A percentile compares a stretch with the other conserved stretches of the same genome.
phyloP scores from a whole-genome alignment of 257 asterid species.

The Agastache rugosa region DNA sequence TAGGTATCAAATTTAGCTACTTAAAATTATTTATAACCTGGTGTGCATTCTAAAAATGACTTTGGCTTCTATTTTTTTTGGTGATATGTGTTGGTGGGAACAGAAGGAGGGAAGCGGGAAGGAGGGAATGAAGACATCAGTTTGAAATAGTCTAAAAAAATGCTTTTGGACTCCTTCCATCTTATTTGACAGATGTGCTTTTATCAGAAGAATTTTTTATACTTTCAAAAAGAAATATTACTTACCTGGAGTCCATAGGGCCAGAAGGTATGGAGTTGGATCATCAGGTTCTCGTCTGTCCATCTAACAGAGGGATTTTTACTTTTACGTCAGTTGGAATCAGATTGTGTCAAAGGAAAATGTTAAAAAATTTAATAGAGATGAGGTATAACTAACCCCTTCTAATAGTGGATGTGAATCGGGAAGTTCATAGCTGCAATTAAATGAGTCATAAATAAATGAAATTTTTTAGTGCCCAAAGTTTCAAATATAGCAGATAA shows the following conservation, averaged over 20 bases:
- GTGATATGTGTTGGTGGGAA: constrained; percentile 23
- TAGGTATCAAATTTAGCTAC: constrained; percentile 14
- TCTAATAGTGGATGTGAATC: constrained; percentile 71
- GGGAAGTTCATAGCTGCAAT: constrained; percentile 81
- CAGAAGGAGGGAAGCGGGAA: constrained; percentile 5
- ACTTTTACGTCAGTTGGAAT: constrained; percentile 38
- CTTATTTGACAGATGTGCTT: constrained; percentile 14
- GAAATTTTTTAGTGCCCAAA: neutral
- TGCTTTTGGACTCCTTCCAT: neutral
- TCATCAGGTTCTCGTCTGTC: constrained; percentile 92
- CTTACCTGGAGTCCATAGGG: constrained; percentile 96
- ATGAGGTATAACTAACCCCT: constrained; percentile 56
- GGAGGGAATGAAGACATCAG: constrained; percentile 12
- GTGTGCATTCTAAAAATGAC: neutral
- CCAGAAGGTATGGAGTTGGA: constrained; percentile 95
- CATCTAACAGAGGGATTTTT: constrained; percentile 51
- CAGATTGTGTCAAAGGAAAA: constrained; percentile 31
- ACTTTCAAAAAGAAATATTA: constrained; percentile 23
- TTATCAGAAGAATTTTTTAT: constrained; percentile 2
- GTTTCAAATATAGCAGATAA: constrained; percentile 20
- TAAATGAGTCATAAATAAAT: constrained; percentile 36
- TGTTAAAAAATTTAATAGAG: constrained; percentile 31
- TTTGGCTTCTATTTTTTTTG: neutral
- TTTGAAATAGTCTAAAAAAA: constrained; percentile 13
- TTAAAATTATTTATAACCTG: neutral